A percentile compares a stretch with the other conserved stretches of the same genome.
These are phyloP conservation scores for Cordyceps militaris DNA, from an alignment of 2,329 filamentous ascomycete species.

Conservation along the genomic window DNA sequence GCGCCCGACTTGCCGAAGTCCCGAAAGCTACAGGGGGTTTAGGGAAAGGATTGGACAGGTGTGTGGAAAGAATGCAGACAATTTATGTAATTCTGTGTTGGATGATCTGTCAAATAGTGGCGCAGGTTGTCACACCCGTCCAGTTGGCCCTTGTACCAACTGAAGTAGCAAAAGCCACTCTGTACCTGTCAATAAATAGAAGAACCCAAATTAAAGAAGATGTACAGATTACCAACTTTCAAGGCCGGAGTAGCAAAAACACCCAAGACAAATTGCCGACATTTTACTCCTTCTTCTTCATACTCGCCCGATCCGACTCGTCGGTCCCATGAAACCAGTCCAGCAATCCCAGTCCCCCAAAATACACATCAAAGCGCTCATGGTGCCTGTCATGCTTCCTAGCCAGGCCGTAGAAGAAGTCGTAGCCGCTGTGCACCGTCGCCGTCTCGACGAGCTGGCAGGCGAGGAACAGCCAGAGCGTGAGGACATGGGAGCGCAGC, in stretches of 20 bases:
- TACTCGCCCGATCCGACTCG: slow-evolving; percentile 13
- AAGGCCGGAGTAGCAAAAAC: neutral
- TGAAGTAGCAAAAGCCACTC: too few relatives aligned
- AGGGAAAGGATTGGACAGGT: neutral
- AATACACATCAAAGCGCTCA: slow-evolving; percentile 48
- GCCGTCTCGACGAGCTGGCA: slow-evolving; percentile 44
- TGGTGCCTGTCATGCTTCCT: slow-evolving; percentile 50
- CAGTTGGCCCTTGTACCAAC: too few relatives aligned
- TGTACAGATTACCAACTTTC: neutral
- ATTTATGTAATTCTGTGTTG: neutral
- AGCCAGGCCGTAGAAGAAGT: slow-evolving; percentile 42
- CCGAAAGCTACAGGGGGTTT: neutral
- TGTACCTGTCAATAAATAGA: too few relatives aligned
- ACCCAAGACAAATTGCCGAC: neutral
- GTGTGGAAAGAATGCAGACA: neutral
- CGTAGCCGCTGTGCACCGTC: slow-evolving; percentile 51
- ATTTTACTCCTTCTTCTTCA: neutral
- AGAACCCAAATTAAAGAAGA: too few relatives aligned
- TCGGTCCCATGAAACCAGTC: slow-evolving; percentile 50
- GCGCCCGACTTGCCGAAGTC: slow-evolving; percentile 8
- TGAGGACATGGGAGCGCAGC: slow-evolving; percentile 42
- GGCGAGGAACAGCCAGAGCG: slow-evolving; percentile 43
- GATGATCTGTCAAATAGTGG: too few relatives aligned
- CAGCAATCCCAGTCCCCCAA: slow-evolving; percentile 43
- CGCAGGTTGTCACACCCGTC: too few relatives aligned